These are phyloP conservation scores for Alternaria postmessia DNA, from an alignment of 2,329 filamentous ascomycete species.

Conservation along the genomic window DNA sequence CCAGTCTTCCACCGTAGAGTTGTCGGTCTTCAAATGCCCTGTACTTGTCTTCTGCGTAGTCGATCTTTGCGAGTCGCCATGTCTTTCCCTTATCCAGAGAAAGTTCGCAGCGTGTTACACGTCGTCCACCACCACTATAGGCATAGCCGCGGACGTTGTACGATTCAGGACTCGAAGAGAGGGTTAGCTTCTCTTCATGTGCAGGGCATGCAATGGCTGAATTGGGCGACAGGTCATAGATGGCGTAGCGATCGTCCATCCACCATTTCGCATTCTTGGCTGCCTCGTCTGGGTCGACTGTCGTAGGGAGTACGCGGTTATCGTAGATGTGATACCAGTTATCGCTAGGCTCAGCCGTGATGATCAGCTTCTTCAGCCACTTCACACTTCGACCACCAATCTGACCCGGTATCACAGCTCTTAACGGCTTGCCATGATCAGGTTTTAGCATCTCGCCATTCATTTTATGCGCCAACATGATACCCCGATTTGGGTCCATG, in stretches of 20 bases:
- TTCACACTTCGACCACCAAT: conserved; percentile 94
- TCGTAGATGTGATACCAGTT: conserved; percentile 98
- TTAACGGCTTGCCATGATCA: conserved; percentile 85
- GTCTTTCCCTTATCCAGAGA: conserved; percentile 82
- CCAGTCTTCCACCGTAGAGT: conserved; percentile 79
- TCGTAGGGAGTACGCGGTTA: conserved; percentile 88
- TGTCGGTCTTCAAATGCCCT: conserved; percentile 68
- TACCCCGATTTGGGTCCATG: conserved; percentile 80
- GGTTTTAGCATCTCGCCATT: conserved; percentile 82
- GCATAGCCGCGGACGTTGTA: conserved; percentile 83
- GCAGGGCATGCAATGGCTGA: conserved; percentile 81
- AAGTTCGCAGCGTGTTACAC: conserved; percentile 82
- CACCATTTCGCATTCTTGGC: conserved; percentile 78
- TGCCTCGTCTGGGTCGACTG: conserved; percentile 81
- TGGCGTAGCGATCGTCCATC: conserved; percentile 89
- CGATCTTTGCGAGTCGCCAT: conserved; percentile 79
- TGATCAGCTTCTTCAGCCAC: conserved; percentile 83
- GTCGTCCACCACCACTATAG: conserved; percentile 85
- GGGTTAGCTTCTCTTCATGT: conserved; percentile 72
- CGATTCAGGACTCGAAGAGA: conserved; percentile 58
- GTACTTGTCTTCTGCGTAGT: conserved; percentile 87
- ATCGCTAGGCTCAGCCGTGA: conserved; percentile 81
- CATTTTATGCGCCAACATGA: conserved; percentile 90
- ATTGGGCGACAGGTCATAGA: conserved; percentile 90
- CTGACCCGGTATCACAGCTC: conserved; percentile 86